Conservation (phyloP, 768 basidiomycete species). For the Lenzites betulinus region DNA sequence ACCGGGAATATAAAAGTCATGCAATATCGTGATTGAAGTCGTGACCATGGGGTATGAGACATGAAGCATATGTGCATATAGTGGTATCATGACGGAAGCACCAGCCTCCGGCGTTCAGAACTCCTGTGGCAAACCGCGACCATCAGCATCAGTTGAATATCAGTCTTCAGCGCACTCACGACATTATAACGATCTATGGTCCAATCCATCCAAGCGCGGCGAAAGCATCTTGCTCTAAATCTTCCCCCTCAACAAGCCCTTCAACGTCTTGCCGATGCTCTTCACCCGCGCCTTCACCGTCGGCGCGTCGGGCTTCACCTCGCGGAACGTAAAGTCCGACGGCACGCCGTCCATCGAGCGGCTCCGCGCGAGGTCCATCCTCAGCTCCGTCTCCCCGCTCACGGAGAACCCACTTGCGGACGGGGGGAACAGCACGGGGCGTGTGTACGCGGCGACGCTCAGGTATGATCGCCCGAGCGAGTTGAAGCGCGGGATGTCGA, state of each 20-base stretch:
- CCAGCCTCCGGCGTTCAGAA: neutral
- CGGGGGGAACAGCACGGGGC: constrained; percentile 7
- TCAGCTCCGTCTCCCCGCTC: constrained; percentile 33
- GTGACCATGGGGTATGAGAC: constrained; percentile 16
- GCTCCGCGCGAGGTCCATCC: constrained; percentile 30
- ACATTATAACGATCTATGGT: constrained; percentile 3
- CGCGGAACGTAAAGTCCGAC: constrained; percentile 20
- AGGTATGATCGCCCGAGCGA: constrained; percentile 17
- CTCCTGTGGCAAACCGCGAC: neutral
- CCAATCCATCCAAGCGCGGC: neutral
- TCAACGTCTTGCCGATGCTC: constrained; percentile 30
- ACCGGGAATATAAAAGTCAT: neutral
- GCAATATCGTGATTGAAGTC: constrained; percentile 8
- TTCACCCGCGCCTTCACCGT: constrained; percentile 24
- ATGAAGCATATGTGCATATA: constrained; percentile 18
- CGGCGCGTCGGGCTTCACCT: constrained; percentile 15
- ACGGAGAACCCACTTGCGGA: constrained; percentile 28
- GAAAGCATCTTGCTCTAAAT: neutral
- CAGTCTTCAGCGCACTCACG: neutral
- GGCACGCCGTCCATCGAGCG: constrained; percentile 24
- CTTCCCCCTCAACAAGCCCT: constrained; percentile 21
- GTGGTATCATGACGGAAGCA: constrained; percentile 6
- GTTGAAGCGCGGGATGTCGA: constrained; percentile 21
- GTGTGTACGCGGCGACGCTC: constrained; percentile 9
- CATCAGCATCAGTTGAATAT: neutral